Evolutionary conservation across 805 yeast species (phyloP).

Genomic region (Saccharomycopsis sp.): DNA sequence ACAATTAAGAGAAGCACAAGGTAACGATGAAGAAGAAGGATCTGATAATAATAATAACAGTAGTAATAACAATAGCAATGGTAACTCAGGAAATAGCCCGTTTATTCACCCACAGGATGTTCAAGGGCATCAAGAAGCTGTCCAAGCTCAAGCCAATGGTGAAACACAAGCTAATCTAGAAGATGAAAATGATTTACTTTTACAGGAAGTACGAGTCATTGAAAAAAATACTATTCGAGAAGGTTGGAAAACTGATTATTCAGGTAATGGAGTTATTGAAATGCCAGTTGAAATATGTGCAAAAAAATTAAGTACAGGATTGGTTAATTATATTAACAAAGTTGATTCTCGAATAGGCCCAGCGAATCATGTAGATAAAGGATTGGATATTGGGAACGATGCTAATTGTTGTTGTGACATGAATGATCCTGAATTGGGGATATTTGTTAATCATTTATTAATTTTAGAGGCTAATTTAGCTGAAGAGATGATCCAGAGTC

Average conservation of each 20-base stretch:
- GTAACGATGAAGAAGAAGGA: constrained; percentile 4
- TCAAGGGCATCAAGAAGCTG: constrained; percentile 11
- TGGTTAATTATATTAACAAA: constrained; percentile 38
- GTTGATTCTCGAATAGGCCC: constrained; percentile 36
- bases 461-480: constrained; percentile 90
- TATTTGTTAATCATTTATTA: constrained; percentile 67
- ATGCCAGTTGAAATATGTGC: constrained; percentile 65
- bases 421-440: constrained; percentile 73
- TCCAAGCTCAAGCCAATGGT: constrained; percentile 2
- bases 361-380: constrained; percentile 23
- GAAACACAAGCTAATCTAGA: constrained; percentile 16
- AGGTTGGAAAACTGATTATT: constrained; percentile 95
- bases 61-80: background rate
- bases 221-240: constrained; percentile 73
- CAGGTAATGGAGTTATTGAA: constrained; percentile 72
- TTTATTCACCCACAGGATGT: constrained; percentile 19
- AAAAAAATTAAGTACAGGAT: constrained; percentile 49
- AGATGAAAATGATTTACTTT: constrained; percentile 38
- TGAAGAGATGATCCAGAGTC: constrained; percentile 60
- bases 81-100: background rate
- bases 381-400: constrained; percentile 19
- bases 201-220: constrained; percentile 70
- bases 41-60: background rate
- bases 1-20: background rate
- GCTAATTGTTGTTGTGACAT: constrained; percentile 72